A percentile compares a stretch with the other conserved stretches of the same genome.
Conservation (phyloP, 257 asterid genomes). For the Scutellaria galericulata region DNA sequence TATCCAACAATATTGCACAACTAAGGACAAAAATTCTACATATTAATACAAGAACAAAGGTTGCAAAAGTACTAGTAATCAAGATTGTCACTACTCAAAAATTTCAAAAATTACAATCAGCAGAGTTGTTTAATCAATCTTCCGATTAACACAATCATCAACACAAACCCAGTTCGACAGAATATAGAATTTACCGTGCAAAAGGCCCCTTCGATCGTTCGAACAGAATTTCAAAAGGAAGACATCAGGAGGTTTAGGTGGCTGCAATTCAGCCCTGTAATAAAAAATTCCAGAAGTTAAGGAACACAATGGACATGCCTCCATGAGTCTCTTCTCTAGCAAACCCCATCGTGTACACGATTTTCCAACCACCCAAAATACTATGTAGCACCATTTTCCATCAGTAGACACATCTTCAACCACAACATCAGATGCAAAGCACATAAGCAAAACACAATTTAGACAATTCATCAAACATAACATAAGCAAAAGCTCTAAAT, state of each 20-base stretch:
- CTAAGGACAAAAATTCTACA: too few species aligned
- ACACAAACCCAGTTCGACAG: not conserved
- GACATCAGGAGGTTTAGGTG: conserved; percentile 75
- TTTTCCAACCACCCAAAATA: conserved; percentile 74
- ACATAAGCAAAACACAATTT: not conserved
- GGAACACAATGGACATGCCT: conserved; percentile 75
- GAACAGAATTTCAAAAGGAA: conserved; percentile 80
- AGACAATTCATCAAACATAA: conserved; percentile 5
- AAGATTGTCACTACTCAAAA: conserved; percentile 1
- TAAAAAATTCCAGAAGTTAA: conserved; percentile 67
- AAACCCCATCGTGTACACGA: conserved; percentile 71
- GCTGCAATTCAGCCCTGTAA: conserved; percentile 55
- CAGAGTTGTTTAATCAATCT: not conserved
- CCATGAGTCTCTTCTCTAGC: conserved; percentile 81
- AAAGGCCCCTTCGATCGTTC: conserved; percentile 69
- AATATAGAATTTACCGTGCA: conserved; percentile 66
- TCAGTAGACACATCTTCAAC: conserved; percentile 82
- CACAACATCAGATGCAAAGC: conserved; percentile 8
- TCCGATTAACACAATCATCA: not conserved
- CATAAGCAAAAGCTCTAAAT: not conserved
- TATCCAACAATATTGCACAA: not conserved
- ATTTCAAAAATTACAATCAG: not conserved
- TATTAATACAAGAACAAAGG: not conserved
- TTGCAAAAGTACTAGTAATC: not conserved
- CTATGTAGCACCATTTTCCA: conserved; percentile 95